Conservation (phyloP, 2,329 filamentous ascomycete genomes). For the Pyricularia sp. region DNA sequence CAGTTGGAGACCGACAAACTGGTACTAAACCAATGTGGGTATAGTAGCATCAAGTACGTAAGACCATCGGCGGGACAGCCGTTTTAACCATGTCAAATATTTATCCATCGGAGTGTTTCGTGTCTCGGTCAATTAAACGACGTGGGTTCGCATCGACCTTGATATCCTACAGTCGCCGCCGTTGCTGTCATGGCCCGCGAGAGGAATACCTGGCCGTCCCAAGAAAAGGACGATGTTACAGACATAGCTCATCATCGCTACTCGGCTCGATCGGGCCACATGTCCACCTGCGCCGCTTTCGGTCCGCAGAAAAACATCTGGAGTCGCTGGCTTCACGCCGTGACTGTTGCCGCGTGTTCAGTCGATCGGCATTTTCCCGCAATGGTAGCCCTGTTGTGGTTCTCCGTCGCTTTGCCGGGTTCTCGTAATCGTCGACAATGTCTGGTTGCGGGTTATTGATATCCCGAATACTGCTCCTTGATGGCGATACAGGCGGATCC, state of each 20-base stretch:
- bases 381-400: neutral
- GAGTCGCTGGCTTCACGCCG: neutral
- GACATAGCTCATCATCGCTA: slow-evolving; percentile 13
- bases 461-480: neutral
- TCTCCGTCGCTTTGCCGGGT: slow-evolving; percentile 2
- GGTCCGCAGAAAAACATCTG: neutral
- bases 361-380: neutral
- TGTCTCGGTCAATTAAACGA: neutral
- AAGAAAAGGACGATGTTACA: slow-evolving; percentile 6
- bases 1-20: neutral
- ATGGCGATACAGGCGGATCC: neutral
- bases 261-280: neutral
- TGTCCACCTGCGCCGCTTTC: neutral
- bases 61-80: neutral
- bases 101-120: neutral
- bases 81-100: neutral
- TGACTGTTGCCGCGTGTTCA: neutral
- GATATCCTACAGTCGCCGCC: neutral
- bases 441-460: neutral
- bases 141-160: neutral
- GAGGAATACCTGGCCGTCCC: neutral
- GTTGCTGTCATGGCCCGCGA: neutral
- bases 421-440: neutral
- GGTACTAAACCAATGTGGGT: neutral
- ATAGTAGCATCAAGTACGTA: neutral